Percentiles rank a stretch among this genome's conserved stretches.
These are phyloP conservation scores for Tetracladium setigerum DNA, from an alignment of 495 filamentous ascomycete species.

Conservation along the genomic window DNA sequence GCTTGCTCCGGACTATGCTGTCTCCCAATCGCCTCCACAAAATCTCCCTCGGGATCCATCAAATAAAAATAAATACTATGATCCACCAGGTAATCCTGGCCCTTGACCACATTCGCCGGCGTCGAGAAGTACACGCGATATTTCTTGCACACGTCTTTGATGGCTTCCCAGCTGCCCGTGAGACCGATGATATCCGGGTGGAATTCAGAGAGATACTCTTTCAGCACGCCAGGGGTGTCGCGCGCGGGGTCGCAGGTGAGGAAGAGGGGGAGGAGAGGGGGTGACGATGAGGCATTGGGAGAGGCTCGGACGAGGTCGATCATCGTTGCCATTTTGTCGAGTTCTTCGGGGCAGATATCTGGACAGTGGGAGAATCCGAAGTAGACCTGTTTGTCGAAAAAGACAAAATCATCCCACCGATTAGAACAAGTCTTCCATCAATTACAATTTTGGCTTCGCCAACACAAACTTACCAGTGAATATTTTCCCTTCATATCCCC, in stretches of 20 bases:
- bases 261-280: conserved; percentile 59
- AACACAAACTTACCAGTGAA: conserved; percentile 44
- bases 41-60: conserved; percentile 98
- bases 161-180: conserved; percentile 87
- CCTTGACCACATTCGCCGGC: conserved; percentile 75
- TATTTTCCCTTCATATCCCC: conserved; percentile 81
- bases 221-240: conserved; percentile 77
- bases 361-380: conserved; percentile 98
- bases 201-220: conserved; percentile 84
- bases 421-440: conserved; percentile 18
- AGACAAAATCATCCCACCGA: conserved; percentile 23
- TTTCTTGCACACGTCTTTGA: conserved; percentile 85
- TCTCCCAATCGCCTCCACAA: conserved; percentile 91
- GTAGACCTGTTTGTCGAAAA: too few relatives aligned
- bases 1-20: conserved; percentile 87
- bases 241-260: conserved; percentile 92
- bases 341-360: conserved; percentile 97
- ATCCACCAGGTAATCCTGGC: conserved; percentile 95
- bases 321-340: conserved; percentile 96
- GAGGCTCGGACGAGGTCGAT: conserved; percentile 67
- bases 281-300: conserved; percentile 42
- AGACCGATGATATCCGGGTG: conserved; percentile 81
- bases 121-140: conserved; percentile 98
- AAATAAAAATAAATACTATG: conserved; percentile 99
- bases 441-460: neutral